Percentiles rank a stretch among this genome's conserved stretches.
Evolutionary conservation across 2,329 filamentous ascomycete genomes (phyloP).

Genomic region (Beauveria scarabaeidicola): DNA sequence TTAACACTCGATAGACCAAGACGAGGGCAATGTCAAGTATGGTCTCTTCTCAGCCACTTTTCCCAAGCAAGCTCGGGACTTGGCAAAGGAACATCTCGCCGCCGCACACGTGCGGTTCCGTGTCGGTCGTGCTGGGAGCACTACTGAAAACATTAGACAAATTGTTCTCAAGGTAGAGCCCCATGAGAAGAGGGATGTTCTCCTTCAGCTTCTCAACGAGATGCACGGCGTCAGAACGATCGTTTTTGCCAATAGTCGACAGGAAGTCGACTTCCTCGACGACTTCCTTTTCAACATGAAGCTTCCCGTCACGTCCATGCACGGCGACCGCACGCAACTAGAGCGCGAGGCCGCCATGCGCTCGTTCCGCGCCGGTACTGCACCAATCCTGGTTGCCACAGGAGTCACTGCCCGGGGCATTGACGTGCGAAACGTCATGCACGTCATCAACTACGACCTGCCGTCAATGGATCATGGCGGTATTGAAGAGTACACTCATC

Average conservation of each 20-base stretch:
- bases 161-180: constrained; percentile 60
- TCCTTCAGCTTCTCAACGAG: constrained; percentile 64
- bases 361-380: constrained; percentile 65
- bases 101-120: constrained; percentile 70
- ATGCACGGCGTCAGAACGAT: constrained; percentile 70
- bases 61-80: constrained; percentile 64
- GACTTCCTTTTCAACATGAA: constrained; percentile 76
- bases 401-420: constrained; percentile 82
- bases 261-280: constrained; percentile 72
- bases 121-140: constrained; percentile 78
- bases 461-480: constrained; percentile 69
- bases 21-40: constrained; percentile 60
- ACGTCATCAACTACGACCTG: constrained; percentile 91
- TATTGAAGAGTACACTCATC: constrained; percentile 88
- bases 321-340: constrained; percentile 74
- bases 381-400: constrained; percentile 78
- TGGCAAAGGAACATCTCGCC: constrained; percentile 70
- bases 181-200: constrained; percentile 56
- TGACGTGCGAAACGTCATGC: constrained; percentile 77
- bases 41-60: constrained; percentile 96
- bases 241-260: constrained; percentile 81
- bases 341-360: constrained; percentile 91
- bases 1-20: constrained; percentile 51
- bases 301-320: constrained; percentile 80
- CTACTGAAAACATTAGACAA: constrained; percentile 77